A percentile compares a stretch with the other conserved stretches of the same genome.
Conservation (phyloP, 306 rosid genomes). For the Lagenaria siceraria region DNA sequence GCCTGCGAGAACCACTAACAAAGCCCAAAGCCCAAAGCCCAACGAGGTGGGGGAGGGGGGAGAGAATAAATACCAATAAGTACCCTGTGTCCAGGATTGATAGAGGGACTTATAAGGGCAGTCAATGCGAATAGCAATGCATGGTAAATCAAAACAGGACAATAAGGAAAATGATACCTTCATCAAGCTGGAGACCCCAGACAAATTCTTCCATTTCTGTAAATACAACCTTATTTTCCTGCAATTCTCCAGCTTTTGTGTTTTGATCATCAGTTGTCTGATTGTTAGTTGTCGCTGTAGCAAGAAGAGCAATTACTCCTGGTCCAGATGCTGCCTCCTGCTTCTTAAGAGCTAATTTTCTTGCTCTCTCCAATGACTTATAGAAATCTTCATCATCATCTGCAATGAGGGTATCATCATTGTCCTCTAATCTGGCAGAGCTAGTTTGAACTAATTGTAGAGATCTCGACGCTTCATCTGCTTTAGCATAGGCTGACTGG, state of each 20-base stretch:
- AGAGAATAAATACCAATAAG: neutral
- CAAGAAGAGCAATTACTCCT: slow-evolving; percentile 65
- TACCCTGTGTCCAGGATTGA: neutral
- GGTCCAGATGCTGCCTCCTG: slow-evolving; percentile 57
- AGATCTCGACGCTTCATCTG: slow-evolving; percentile 78
- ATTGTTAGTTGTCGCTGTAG: slow-evolving; percentile 30
- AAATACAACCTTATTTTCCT: slow-evolving; percentile 75
- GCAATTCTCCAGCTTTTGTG: slow-evolving; percentile 40
- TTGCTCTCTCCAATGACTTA: slow-evolving; percentile 71
- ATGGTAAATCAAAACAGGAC: neutral
- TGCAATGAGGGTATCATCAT: slow-evolving; percentile 37
- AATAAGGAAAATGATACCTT: slow-evolving; percentile 35
- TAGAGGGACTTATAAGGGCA: neutral
- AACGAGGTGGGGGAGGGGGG: neutral
- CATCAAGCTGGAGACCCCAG: slow-evolving; percentile 88
- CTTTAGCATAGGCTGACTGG: slow-evolving; percentile 77
- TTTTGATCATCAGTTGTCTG: slow-evolving; percentile 43
- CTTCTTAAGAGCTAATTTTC: slow-evolving; percentile 61
- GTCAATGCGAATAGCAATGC: neutral
- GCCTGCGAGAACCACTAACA: neutral
- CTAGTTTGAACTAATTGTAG: slow-evolving; percentile 48
- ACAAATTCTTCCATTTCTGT: slow-evolving; percentile 99
- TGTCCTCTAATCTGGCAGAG: slow-evolving; percentile 41
- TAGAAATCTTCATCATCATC: slow-evolving; percentile 87
- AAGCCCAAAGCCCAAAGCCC: neutral